Base-by-base conservation (phyloP, 75 land plant species). In the Adiantum capillusveneris region DNA sequence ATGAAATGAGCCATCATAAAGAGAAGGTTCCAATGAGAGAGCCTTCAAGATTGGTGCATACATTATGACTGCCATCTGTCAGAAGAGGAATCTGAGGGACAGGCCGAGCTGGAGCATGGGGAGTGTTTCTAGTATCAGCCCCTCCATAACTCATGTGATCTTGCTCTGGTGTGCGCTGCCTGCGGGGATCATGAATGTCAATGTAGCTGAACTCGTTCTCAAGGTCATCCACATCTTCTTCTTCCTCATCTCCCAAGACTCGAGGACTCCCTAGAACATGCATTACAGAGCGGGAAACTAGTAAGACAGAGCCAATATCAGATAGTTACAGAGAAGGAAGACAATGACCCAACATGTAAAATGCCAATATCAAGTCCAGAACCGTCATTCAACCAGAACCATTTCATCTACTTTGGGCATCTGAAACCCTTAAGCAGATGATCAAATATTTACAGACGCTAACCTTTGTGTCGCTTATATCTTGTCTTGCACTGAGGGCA, bases 401-500 rank as follows among this genome's bases (percentile, higher is more conserved):
- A 29, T 30, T n/a, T n/a, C n/a, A n/a, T n/a, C n/a, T n/a, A n/a
- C n/a, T n/a, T n/a, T n/a, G n/a, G n/a, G n/a, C n/a, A n/a, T n/a
- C n/a, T n/a, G 1, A 66, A 25, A 24, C 2, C 27, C 12, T 29
- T 14, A 14, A 44, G 28, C 14, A 7, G 19, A 25, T 25, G 18
- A 34, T 16, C 29, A 26, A 7, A 57, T 57, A 14, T 25, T 7
- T 16, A 27, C 16, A 53, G 39, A 21, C 26, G 25, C 67, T 31
- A 1, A 88, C 94, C 94, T 82, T 77, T 88, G 29, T 79, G 89
- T 34, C 94, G 74, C 43, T 70, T 85, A 66, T 88, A 88, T 59
- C 94, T 70, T 56, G 94, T 84, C 68, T 88, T 85, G 87, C 94
- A 88, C 59, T 85, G 88, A 46, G 94, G 94, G 61, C 94, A 88